Percentiles rank a stretch among this genome's conserved stretches.
Evolutionary conservation across 2,329 filamentous ascomycete species (phyloP).

Genomic region (Alternaria gansuensis): DNA sequence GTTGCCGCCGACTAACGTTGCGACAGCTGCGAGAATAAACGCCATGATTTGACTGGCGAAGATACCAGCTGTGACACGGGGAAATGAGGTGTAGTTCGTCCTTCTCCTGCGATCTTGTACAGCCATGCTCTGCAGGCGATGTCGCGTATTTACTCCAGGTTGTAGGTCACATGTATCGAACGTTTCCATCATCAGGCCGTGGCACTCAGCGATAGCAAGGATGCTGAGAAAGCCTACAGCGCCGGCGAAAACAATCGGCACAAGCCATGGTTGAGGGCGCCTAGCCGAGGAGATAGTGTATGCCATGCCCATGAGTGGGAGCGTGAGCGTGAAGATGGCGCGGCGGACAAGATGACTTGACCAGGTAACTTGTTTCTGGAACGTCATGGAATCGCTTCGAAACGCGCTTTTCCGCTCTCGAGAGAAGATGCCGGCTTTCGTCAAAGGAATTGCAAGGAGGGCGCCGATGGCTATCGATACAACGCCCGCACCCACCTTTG

Average conservation of each 20-base stretch:
- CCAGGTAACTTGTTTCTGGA: conserved; percentile 71
- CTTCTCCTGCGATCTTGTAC: conserved; percentile 57
- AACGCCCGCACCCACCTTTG: conserved; percentile 72
- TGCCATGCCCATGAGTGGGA: conserved; percentile 72
- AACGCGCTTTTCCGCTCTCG: conserved; percentile 67
- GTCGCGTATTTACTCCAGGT: conserved; percentile 69
- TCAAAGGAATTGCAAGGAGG: conserved; percentile 74
- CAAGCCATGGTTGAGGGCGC: conserved; percentile 63
- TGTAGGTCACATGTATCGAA: conserved; percentile 84
- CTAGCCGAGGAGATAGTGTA: conserved; percentile 74
- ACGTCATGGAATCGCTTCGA: conserved; percentile 72
- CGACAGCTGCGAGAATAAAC: conserved; percentile 73
- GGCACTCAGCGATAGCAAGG: conserved; percentile 78
- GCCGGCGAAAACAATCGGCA: conserved; percentile 72
- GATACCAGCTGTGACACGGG: conserved; percentile 75
- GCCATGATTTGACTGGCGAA: conserved; percentile 74
- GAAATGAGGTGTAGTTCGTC: conserved; percentile 80
- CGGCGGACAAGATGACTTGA: conserved; percentile 76
- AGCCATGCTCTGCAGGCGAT: conserved; percentile 58
- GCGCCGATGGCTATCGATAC: conserved; percentile 73
- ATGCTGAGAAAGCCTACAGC: conserved; percentile 75
- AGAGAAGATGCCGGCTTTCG: conserved; percentile 75
- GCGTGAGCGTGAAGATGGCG: conserved; percentile 70
- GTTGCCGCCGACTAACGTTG: conserved; percentile 73
- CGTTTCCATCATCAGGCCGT: conserved; percentile 80